Base-by-base conservation (phyloP, 768 basidiomycete genomes). In the Boletus tylopilopsis region DNA sequence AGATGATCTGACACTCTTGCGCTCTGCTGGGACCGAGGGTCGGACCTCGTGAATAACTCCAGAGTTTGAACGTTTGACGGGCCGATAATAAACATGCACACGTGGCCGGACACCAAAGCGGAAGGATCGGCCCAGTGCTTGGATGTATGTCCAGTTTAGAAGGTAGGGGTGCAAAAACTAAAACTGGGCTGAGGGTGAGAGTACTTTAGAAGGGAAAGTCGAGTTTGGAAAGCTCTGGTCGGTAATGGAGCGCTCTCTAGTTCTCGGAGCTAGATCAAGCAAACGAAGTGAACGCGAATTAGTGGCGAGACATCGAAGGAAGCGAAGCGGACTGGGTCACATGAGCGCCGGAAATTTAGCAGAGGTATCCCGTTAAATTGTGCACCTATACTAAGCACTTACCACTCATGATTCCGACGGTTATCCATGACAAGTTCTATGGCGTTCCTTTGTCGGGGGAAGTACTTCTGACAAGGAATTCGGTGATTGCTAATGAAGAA, bases 271-370 rank as follows among this genome's bases (percentile, higher is more conserved):
- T 66, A 77, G 50, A 69, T 69, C 62, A 82, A 81, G 23, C 63
- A 55, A 16, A 67, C 67, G 6, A 68, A 68, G 57, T 74, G 76
- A 54, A 76, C 73, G 44, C 73, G 70, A 56, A 80, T 49, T 80
- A 78, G 57, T 82, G 82, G 66, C 80, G 84, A 27, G 77, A 76
- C 74, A 82, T 79, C 18, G 84, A 68, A 23, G 73, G 72, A 38
- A 85, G 64, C 35, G 9, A 18, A 37, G 24, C 19, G 6, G 71
- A 74, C 60, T 80, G 15, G n/a, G 35, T 82, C 73, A 19, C 58
- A 57, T 7, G 63, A 54, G 50, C 57, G 42, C 39, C 42, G 16
- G 18, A 13, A 39, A 37, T 44, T 60, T 51, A 18, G 42, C 27
- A 8, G 73, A 73, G 30, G 57, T 34, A 9, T 75, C 75, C 34